Percentiles rank a stretch among this genome's conserved stretches.
phyloP scores from a whole-genome alignment of 1,284 basidiomycete species.

The Cutaneotrichosporon sp. region DNA sequence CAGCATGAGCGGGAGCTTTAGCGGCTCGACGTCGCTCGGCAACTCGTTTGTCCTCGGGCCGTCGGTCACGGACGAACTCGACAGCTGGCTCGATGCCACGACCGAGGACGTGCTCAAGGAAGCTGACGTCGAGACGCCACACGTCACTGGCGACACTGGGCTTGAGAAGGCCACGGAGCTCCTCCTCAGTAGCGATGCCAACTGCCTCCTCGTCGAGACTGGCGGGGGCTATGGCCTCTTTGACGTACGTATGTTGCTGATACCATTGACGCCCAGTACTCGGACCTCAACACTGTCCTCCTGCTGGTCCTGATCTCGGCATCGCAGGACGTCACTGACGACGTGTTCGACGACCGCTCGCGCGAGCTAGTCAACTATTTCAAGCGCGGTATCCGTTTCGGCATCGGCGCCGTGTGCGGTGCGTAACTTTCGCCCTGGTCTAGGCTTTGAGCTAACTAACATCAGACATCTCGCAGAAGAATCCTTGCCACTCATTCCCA shows the following conservation, averaged over 20 bases:
- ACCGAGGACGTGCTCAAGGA: slow-evolving; percentile 17
- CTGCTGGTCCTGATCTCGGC: slow-evolving; percentile 39
- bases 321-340: slow-evolving; percentile 12
- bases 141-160: slow-evolving; percentile 25
- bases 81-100: slow-evolving; percentile 33
- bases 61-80: slow-evolving; percentile 19
- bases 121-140: not conserved
- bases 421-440: slow-evolving; percentile 4
- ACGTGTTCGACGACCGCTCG: slow-evolving; percentile 25
- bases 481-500: slow-evolving; percentile 34
- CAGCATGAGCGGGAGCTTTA: slow-evolving; percentile 17
- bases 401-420: slow-evolving; percentile 38
- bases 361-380: slow-evolving; percentile 26
- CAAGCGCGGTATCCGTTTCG: slow-evolving; percentile 28
- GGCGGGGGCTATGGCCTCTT: slow-evolving; percentile 33
- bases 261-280: slow-evolving; percentile 28
- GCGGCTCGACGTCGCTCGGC: slow-evolving; percentile 16
- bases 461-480: slow-evolving; percentile 43
- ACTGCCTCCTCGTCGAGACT: slow-evolving; percentile 33
- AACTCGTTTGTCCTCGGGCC: slow-evolving; percentile 25
- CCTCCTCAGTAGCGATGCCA: slow-evolving; percentile 26
- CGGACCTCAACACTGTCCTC: slow-evolving; percentile 44
- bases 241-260: slow-evolving; percentile 32
- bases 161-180: slow-evolving; percentile 45
- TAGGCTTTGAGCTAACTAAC: not conserved